Conservation (phyloP, 129 eudicot species). For the Sambucus nigra region DNA sequence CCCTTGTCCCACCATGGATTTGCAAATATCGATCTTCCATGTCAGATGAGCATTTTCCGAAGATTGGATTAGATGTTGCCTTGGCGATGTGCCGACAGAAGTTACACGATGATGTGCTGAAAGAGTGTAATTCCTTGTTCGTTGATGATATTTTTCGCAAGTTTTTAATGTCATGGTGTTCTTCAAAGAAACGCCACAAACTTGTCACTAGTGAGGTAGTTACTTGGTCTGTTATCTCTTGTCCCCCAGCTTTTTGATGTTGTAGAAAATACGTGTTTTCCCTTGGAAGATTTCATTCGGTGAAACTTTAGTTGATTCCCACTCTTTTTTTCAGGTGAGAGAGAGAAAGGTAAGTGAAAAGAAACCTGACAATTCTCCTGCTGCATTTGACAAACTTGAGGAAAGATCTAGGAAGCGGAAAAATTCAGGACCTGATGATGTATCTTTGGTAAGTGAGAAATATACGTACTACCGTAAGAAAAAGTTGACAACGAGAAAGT, state of each 20-base stretch:
- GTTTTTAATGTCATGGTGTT: slow-evolving; percentile 16
- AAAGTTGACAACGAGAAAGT: slow-evolving; percentile 36
- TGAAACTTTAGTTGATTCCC: neutral
- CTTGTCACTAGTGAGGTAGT: slow-evolving; percentile 29
- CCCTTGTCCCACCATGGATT: slow-evolving; percentile 19
- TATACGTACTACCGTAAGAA: slow-evolving; percentile 60
- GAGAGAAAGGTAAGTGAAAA: slow-evolving; percentile 18
- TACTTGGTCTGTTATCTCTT: neutral
- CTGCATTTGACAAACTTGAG: slow-evolving; percentile 26
- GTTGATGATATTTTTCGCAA: slow-evolving; percentile 33
- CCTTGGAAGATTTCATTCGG: neutral
- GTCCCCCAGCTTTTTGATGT: neutral
- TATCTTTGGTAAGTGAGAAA: slow-evolving; percentile 26
- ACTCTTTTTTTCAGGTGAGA: slow-evolving; percentile 23
- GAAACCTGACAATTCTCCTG: slow-evolving; percentile 16
- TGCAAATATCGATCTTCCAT: slow-evolving; percentile 19
- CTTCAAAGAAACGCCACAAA: slow-evolving; percentile 19
- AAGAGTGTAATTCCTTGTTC: slow-evolving; percentile 40
- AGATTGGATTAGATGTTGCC: slow-evolving; percentile 28
- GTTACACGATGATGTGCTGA: slow-evolving; percentile 61
- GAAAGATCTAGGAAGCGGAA: slow-evolving; percentile 40
- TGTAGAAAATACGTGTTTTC: neutral
- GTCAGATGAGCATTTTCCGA: slow-evolving; percentile 23
- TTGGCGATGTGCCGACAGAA: slow-evolving; percentile 61
- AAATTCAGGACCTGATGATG: slow-evolving; percentile 24